Percentiles rank a stretch among this genome's conserved stretches.
These are phyloP conservation scores for Miscanthus lutarioriparius DNA, from an alignment of 176 grass and related monocot species.

Conservation along the genomic window DNA sequence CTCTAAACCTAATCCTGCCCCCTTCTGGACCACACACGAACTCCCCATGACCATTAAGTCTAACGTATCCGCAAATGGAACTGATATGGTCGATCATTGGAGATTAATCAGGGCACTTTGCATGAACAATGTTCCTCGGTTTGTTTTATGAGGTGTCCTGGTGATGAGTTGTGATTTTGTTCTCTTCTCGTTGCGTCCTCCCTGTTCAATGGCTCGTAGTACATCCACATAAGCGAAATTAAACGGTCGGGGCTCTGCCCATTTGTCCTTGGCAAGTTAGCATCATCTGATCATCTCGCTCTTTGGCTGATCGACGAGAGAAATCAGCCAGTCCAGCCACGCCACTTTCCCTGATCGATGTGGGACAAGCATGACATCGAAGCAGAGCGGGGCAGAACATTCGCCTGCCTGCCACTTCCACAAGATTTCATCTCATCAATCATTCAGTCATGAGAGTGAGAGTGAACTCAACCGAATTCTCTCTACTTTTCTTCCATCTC, in stretches of 20 bases:
- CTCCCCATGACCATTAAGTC: neutral
- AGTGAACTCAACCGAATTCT: neutral
- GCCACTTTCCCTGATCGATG: constrained; percentile 14
- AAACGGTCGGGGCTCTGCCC: neutral
- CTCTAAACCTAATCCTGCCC: neutral
- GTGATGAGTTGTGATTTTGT: constrained; percentile 6
- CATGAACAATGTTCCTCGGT: neutral
- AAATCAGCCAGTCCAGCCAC: neutral
- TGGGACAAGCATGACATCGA: constrained; percentile 31
- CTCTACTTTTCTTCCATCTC: neutral
- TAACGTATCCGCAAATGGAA: neutral
- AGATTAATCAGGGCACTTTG: neutral
- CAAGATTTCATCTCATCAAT: neutral
- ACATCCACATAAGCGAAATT: neutral
- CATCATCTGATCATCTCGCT: neutral
- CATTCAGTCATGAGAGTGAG: too few relatives aligned
- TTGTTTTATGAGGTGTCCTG: neutral
- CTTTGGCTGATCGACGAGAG: neutral
- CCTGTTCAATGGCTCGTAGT: neutral
- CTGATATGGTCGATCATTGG: neutral
- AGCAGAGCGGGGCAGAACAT: constrained; percentile 32
- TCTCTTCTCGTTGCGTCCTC: neutral
- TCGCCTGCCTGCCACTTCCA: constrained; percentile 21
- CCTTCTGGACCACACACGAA: neutral
- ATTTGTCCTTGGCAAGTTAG: neutral